Evolutionary conservation across 192 early-diverging fungal genomes (phyloP), one percentile per base, ranked within the genome.

Genomic region (Dissophora globulifera): DNA sequence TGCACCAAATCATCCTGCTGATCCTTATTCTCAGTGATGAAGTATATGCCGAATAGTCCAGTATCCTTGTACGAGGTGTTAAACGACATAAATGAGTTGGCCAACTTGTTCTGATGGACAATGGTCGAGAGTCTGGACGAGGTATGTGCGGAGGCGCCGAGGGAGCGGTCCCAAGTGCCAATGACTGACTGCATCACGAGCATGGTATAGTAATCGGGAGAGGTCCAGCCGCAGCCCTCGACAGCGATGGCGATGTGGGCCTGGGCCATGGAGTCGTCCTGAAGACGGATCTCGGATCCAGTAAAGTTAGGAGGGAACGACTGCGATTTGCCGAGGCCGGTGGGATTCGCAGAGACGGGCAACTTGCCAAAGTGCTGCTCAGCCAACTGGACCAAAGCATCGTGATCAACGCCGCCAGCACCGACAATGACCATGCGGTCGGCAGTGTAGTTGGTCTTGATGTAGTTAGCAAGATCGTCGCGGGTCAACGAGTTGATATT

Each of bases 71-170:
- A 99, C 17, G 95, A 95, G 25, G 97, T 98, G 87, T 99, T 98
- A 88, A 99, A 99, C 51, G 96, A 92, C 94, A 97, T 95, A 90
- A 96, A 99, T 50, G 94, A 96, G 86, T 96, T 99, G 75, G 95
- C 97, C 58, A 99, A 86, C 48, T 89, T 84, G 83, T 92, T 79
- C 82, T 95, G 85, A 79, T 88, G 82, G 56, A 98, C 84, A 47
- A 92, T 84, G 78, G 90, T 85, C 45, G 96, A 93, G 62, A 99
- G 84, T 48, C 91, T 86, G 50, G 96, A 96, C 45, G 90, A 92
- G 58, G 92, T 84, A 82, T 97, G 91, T 56, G 88, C 86, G 58
- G 94, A 91, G 48, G 92, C 92, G 32, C 96, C 96, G 51, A 98
- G 83, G 22, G 94, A 91, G 63, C 95, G 91, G 84, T 99, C 97